Base-by-base conservation (phyloP, 2,329 filamentous ascomycete species). In the Aspergillus latus region DNA sequence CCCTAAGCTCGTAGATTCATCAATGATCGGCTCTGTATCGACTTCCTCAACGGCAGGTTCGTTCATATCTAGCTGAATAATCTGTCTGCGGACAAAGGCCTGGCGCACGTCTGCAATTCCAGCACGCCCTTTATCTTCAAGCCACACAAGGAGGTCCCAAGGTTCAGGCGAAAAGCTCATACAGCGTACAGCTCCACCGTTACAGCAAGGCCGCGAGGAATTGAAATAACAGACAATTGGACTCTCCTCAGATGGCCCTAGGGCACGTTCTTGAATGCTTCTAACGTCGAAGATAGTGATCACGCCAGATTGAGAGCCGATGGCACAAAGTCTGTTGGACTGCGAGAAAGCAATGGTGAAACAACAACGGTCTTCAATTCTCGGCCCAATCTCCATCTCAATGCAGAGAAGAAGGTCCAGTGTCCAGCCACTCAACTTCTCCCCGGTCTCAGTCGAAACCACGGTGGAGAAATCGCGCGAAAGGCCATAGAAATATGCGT, bases 81-180 rank as follows among this genome's bases (percentile, higher is more conserved):
- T 70, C 59, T 80, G 78, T 50, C 76, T 69, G 47, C 78, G 73
- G 30, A 70, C 63, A 57, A 79, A 80, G n/a, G 66, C 67, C 56
- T 75, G 76, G 39, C 78, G 77, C 48, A 80, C 66, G 64, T 80
- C 78, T 32, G 76, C 76, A 56, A 80, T 64, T 6, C 78, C 78
- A 44, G 75, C 75, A 59, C 75, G 71, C 13, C 78, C 78, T 60
- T 89, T 87, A 66, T 96, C 90, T 73, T 99, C 94, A 7, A 92
- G 90, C 92, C 94, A 97, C 5, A 95, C 89, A 40, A 99, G 78
- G 15, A 99, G 83, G 69, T 97, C 93, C 79, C 88, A 93, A 0
- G 92, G 90, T 1, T 89, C 89, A 0, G 93, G 92, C 4, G 90
- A 92, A 70, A 99, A 99, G 1, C 88, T 83, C 89, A 97, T 95